Percentiles rank a stretch among this genome's conserved stretches.
Evolutionary conservation across 1,284 basidiomycete species (phyloP).

Genomic region (Ustilago curta): DNA sequence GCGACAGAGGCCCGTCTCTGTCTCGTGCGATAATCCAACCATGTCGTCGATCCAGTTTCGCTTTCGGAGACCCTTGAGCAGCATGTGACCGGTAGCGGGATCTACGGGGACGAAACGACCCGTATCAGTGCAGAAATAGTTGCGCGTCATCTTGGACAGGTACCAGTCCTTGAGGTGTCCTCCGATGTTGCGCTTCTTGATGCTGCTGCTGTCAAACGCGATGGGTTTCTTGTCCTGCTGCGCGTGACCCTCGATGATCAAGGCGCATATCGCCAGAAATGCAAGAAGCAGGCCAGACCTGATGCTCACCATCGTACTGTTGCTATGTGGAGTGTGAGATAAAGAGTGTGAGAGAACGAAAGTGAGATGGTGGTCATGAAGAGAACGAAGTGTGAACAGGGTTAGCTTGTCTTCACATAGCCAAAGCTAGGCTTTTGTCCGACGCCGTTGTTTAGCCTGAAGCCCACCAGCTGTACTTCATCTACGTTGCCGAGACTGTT

Average conservation of each 20-base stretch:
- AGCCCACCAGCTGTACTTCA: conserved; percentile 7
- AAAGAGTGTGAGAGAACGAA: conserved; percentile 1
- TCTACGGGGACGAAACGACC: conserved; percentile 43
- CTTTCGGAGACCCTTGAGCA: conserved; percentile 27
- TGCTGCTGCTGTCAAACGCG: not conserved
- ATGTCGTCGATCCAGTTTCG: conserved; percentile 19
- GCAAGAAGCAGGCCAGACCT: not conserved
- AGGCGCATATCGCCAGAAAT: not conserved
- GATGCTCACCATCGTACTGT: conserved; percentile 3
- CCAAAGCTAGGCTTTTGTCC: not conserved
- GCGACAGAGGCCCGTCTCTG: conserved; percentile 27
- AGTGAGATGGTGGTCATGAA: conserved; percentile 2
- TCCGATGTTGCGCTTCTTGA: conserved; percentile 33
- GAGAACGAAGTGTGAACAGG: not conserved
- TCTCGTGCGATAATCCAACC: conserved; percentile 13
- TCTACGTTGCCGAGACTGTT: not conserved
- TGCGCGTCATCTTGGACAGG: conserved; percentile 23
- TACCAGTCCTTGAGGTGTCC: conserved; percentile 43
- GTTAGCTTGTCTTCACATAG: not conserved
- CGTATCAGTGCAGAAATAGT: conserved; percentile 43
- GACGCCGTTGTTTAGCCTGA: not conserved
- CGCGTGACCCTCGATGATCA: conserved; percentile 1
- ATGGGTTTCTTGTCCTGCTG: conserved; percentile 8
- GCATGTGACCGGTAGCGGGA: conserved; percentile 42
- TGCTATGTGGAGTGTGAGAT: not conserved